phyloP scores from a whole-genome alignment of 306 rosid genomes.

The Malus domestica region ASM211411v1 NC_041791.1:27955001-27955500 shows the following conservation, averaged over 20 bases:
- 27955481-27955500: slow-evolving; percentile 37
- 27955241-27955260: not conserved
- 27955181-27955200: not conserved
- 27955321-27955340: not conserved
- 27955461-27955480: slow-evolving; percentile 52
- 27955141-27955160: too few relatives aligned
- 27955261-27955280: not conserved
- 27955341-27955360: slow-evolving; percentile 35
- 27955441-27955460: slow-evolving; percentile 46
- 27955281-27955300: not conserved
- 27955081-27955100: too few relatives aligned
- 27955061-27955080: too few relatives aligned
- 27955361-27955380: slow-evolving; percentile 15
- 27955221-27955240: not conserved
- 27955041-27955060: too few relatives aligned
- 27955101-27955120: too few relatives aligned
- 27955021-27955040: too few relatives aligned
- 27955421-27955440: slow-evolving; percentile 66
- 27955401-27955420: slow-evolving; percentile 49
- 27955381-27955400: slow-evolving; percentile 22
- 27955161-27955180: too few relatives aligned
- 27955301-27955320: not conserved
- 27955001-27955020: too few relatives aligned
- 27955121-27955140: too few relatives aligned
- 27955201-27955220: not conserved